Evolutionary conservation across 768 basidiomycete genomes (phyloP).

Genomic region (Collybiopsis luxurians): DNA sequence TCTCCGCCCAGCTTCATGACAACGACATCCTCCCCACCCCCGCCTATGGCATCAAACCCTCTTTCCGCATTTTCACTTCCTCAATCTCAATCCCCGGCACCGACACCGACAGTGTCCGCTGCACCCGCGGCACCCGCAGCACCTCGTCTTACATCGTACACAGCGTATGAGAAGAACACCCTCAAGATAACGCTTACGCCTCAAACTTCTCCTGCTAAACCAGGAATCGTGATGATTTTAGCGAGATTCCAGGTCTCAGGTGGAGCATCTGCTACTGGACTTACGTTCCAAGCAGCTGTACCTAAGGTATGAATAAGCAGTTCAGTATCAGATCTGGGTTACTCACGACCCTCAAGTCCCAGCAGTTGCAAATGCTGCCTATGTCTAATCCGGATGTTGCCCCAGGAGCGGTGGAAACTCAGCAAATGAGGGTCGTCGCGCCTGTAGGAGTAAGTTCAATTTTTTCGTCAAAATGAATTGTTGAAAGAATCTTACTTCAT

Average conservation of each 20-base stretch:
- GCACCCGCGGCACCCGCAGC: conserved; percentile 36
- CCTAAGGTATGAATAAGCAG: conserved; percentile 65
- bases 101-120: conserved; percentile 29
- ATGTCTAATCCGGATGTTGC: conserved; percentile 85
- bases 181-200: conserved; percentile 89
- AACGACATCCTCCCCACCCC: conserved; percentile 14
- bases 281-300: conserved; percentile 97
- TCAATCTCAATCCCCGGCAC: conserved; percentile 35
- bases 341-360: conserved; percentile 57
- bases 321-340: neutral
- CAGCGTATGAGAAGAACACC: conserved; percentile 90
- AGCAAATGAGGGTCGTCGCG: conserved; percentile 91
- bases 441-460: conserved; percentile 72
- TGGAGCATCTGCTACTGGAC: conserved; percentile 45
- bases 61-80: conserved; percentile 34
- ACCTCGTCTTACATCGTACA: conserved; percentile 67
- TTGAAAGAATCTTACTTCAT: too few species aligned
- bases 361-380: conserved; percentile 96
- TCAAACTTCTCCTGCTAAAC: conserved; percentile 72
- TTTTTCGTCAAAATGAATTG: conserved; percentile 7
- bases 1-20: conserved; percentile 19
- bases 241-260: conserved; percentile 81
- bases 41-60: conserved; percentile 18
- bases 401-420: conserved; percentile 84
- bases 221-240: conserved; percentile 89